Percentiles rank a stretch among this genome's conserved stretches.
These are phyloP conservation scores for Globisporangium viniferum DNA, from an alignment of 352 stramenopile genomes.

Conservation along the genomic window DNA sequence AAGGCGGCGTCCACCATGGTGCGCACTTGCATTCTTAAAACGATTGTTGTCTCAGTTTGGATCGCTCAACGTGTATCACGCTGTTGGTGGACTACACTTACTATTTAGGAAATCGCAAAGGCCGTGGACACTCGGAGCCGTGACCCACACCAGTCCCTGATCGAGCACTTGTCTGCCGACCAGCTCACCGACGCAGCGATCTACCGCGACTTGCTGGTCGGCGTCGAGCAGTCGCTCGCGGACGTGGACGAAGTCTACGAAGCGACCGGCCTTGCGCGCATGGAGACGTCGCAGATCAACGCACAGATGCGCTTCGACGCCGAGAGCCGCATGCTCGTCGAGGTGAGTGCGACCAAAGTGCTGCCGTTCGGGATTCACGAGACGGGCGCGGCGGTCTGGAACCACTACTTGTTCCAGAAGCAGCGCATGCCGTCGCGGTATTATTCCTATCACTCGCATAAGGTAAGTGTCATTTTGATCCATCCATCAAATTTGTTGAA, in stretches of 20 bases:
- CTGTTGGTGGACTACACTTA: neutral
- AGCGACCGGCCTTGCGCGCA: constrained; percentile 18
- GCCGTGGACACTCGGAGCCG: neutral
- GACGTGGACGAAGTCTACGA: constrained; percentile 27
- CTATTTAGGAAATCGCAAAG: neutral
- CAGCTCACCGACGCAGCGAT: constrained; percentile 3
- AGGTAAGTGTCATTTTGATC: no score
- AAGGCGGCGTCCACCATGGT: neutral
- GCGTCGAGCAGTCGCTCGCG: constrained; percentile 21
- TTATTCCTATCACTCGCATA: constrained; percentile 29
- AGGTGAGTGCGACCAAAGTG: constrained; percentile 30
- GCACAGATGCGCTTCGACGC: constrained; percentile 24
- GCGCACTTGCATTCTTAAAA: neutral
- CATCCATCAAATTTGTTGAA: no score
- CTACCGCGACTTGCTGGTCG: constrained; percentile 21
- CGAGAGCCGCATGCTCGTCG: constrained; percentile 10
- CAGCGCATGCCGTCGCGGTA: constrained; percentile 27
- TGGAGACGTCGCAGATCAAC: constrained; percentile 25
- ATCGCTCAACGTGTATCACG: no score
- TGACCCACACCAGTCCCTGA: neutral
- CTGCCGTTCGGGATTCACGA: constrained; percentile 32
- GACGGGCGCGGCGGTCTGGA: constrained; percentile 32
- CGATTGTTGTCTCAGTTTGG: neutral
- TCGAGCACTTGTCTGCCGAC: neutral
- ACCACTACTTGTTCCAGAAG: constrained; percentile 28